Evolutionary conservation across 257 asterid species (phyloP).

Genomic region (Solanum pinnatisectum): DNA sequence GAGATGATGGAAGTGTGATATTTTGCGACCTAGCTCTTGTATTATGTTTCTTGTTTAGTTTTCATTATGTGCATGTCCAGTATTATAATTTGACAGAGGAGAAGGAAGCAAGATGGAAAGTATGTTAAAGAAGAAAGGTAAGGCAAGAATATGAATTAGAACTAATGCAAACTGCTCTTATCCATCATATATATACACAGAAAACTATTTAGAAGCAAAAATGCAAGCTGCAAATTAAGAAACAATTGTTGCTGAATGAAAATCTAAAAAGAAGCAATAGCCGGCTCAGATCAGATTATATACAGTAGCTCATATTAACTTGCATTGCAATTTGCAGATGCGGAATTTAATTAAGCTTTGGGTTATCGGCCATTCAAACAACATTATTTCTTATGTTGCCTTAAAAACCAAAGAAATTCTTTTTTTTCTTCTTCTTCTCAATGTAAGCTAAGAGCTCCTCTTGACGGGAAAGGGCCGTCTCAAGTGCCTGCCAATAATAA

Average conservation of each 20-base stretch:
- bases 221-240: not conserved
- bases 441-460: conserved; percentile 66
- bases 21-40: not conserved
- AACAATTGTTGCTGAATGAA: not conserved
- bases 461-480: conserved; percentile 55
- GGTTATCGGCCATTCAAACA: not conserved
- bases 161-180: not conserved
- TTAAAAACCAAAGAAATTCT: conserved; percentile 78
- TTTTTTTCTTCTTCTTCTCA: conserved; percentile 86
- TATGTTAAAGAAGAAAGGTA: not conserved
- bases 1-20: not conserved
- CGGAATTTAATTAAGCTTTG: not conserved
- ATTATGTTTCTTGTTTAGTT: not conserved
- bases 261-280: not conserved
- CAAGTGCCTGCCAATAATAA: conserved; percentile 47
- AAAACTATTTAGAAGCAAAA: not conserved
- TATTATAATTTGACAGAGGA: not conserved
- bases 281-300: not conserved
- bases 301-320: not conserved
- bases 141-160: not conserved
- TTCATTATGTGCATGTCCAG: not conserved
- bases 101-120: not conserved
- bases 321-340: not conserved
- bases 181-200: not conserved
- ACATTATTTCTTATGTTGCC: not conserved